Percentiles rank a stretch among this genome's conserved stretches.
Evolutionary conservation across 106 monocot genomes (phyloP).

Genomic region (Phalaenopsis aphrodite): DNA sequence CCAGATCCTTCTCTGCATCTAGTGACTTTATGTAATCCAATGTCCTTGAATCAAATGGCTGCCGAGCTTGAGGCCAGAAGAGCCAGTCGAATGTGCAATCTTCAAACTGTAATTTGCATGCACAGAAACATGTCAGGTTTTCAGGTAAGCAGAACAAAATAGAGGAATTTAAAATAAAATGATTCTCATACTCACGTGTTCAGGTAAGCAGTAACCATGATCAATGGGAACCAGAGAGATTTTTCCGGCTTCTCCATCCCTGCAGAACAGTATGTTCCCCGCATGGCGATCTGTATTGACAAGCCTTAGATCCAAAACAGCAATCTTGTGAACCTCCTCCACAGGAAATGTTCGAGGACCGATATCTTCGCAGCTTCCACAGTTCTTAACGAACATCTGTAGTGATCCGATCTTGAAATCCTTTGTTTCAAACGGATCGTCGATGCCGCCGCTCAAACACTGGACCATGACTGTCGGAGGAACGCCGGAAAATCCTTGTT

Average conservation of each 20-base stretch:
- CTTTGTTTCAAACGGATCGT: not conserved
- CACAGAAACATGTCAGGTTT: not conserved
- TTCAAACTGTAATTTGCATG: conserved; percentile 29
- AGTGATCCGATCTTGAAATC: conserved; percentile 47
- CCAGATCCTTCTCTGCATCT: conserved; percentile 42
- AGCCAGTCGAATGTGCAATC: conserved; percentile 59
- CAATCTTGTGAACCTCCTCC: conserved; percentile 52
- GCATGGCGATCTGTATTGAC: conserved; percentile 59
- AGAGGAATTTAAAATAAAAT: not conserved
- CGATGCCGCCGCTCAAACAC: conserved; percentile 22
- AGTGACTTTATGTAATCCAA: conserved; percentile 36
- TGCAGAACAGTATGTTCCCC: conserved; percentile 42
- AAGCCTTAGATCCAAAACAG: conserved; percentile 49
- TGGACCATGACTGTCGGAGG: conserved; percentile 40
- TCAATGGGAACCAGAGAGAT: conserved; percentile 43
- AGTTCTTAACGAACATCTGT: conserved; percentile 54
- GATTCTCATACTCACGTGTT: conserved; percentile 34
- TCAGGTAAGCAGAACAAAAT: not conserved
- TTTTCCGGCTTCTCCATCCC: conserved; percentile 16
- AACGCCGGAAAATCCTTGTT: conserved; percentile 45
- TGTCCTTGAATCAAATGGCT: conserved; percentile 19
- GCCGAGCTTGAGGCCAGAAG: conserved; percentile 44
- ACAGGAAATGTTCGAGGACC: conserved; percentile 53
- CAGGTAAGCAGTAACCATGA: conserved; percentile 60
- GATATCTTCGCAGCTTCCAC: conserved; percentile 59